A percentile compares a stretch with the other conserved stretches of the same genome.
These are phyloP conservation scores for Neurospora sp. DNA, from an alignment of 495 filamentous ascomycete genomes.

Conservation along the genomic window DNA sequence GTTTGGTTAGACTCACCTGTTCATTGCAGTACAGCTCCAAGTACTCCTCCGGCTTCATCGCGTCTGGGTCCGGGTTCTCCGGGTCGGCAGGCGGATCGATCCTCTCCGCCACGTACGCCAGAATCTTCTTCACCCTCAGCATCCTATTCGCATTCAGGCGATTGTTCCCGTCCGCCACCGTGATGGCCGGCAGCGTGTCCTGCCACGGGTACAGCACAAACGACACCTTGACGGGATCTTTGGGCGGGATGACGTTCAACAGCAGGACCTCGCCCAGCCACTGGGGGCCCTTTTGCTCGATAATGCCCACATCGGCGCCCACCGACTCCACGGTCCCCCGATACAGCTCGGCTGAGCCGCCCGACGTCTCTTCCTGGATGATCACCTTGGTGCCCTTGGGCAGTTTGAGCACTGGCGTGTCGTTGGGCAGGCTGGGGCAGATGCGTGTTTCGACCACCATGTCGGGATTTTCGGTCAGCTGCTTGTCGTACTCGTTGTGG, in stretches of 20 bases:
- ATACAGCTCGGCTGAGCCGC: slow-evolving; percentile 86
- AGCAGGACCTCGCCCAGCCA: slow-evolving; percentile 92
- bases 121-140: slow-evolving; percentile 91
- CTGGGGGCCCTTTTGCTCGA: slow-evolving; percentile 76
- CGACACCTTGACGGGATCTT: slow-evolving; percentile 89
- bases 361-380: slow-evolving; percentile 89
- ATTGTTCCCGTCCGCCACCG: slow-evolving; percentile 61
- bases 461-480: slow-evolving; percentile 44
- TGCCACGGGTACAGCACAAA: slow-evolving; percentile 83
- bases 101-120: slow-evolving; percentile 82
- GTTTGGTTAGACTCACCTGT: slow-evolving; percentile 47
- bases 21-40: slow-evolving; percentile 90
- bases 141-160: slow-evolving; percentile 94
- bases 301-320: slow-evolving; percentile 65
- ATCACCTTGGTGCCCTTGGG: slow-evolving; percentile 76
- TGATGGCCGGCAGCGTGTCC: slow-evolving; percentile 61
- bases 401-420: slow-evolving; percentile 76
- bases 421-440: slow-evolving; percentile 65
- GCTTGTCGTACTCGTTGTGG: slow-evolving; percentile 64
- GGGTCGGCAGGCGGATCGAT: slow-evolving; percentile 55
- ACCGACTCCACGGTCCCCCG: slow-evolving; percentile 73
- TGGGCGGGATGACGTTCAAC: slow-evolving; percentile 70
- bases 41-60: slow-evolving; percentile 79
- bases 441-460: slow-evolving; percentile 53
- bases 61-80: slow-evolving; percentile 43